A percentile compares a stretch with the other conserved stretches of the same genome.
Evolutionary conservation across 2,329 filamentous ascomycete species (phyloP).

Genomic region (Verruconis gallopava): DNA sequence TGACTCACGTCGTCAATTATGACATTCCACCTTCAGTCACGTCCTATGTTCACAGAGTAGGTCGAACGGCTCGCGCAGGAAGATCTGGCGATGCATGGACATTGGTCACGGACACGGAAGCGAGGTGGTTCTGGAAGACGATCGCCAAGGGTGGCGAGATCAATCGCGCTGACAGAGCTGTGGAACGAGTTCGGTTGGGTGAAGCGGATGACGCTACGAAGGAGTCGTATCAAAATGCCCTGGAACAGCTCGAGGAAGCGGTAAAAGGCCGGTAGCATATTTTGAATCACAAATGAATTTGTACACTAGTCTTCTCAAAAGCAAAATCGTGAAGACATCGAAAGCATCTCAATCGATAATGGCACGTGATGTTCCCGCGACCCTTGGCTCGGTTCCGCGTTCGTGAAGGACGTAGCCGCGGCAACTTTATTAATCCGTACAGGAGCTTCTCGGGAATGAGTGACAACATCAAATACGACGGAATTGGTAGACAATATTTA

Average conservation of each 20-base stretch:
- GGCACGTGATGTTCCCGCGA: too few relatives aligned
- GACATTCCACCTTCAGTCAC: slow-evolving; percentile 72
- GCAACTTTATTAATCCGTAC: too few relatives aligned
- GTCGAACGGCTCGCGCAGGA: slow-evolving; percentile 76
- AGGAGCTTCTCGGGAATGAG: too few relatives aligned
- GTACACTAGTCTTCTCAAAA: too few relatives aligned
- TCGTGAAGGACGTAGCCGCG: too few relatives aligned
- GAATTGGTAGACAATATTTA: too few relatives aligned
- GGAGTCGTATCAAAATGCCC: background rate
- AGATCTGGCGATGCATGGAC: slow-evolving; percentile 72
- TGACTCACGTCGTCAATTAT: slow-evolving; percentile 87
- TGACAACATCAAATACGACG: too few relatives aligned
- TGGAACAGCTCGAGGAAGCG: background rate
- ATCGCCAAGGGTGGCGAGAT: slow-evolving; percentile 49
- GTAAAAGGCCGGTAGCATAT: too few relatives aligned
- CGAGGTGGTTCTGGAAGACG: slow-evolving; percentile 82
- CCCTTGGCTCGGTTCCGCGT: too few relatives aligned
- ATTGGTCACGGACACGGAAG: slow-evolving; percentile 68
- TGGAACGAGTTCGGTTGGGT: slow-evolving; percentile 1
- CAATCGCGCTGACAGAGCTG: slow-evolving; percentile 1
- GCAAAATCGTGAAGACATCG: too few relatives aligned
- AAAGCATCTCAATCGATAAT: too few relatives aligned
- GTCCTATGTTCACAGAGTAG: slow-evolving; percentile 83
- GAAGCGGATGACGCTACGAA: background rate
- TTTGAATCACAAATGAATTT: too few relatives aligned